Conservation (phyloP, 768 basidiomycete species). For the Naganishia vaughanmartiniae region DNA sequence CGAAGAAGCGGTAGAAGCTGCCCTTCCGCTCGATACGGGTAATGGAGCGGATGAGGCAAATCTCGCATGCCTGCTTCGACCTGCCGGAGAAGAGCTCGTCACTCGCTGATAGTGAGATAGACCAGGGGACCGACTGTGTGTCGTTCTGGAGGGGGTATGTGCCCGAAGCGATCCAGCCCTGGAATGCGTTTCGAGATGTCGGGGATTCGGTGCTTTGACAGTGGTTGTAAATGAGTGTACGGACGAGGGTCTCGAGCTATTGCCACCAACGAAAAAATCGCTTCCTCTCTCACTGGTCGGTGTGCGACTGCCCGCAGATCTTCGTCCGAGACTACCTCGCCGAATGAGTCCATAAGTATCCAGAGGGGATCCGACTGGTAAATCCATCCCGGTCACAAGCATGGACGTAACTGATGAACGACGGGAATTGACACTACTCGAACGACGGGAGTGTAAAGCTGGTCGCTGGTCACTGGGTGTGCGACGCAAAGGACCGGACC, state of each 20-base stretch:
- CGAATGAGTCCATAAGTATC: slow-evolving; percentile 53
- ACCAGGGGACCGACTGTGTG: slow-evolving; percentile 62
- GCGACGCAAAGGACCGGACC: slow-evolving; percentile 32
- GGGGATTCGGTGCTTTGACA: slow-evolving; percentile 40
- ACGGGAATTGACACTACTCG: slow-evolving; percentile 85
- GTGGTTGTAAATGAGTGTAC: slow-evolving; percentile 64
- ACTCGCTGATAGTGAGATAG: slow-evolving; percentile 74
- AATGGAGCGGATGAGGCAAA: slow-evolving; percentile 67
- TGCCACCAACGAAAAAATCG: slow-evolving; percentile 57
- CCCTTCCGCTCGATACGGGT: slow-evolving; percentile 63
- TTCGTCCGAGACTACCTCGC: slow-evolving; percentile 60
- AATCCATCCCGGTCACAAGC: slow-evolving; percentile 57
- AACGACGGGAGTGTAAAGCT: slow-evolving; percentile 76
- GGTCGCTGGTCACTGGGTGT: slow-evolving; percentile 62
- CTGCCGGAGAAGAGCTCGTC: slow-evolving; percentile 62
- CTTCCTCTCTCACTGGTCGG: slow-evolving; percentile 82
- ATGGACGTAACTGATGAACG: slow-evolving; percentile 63
- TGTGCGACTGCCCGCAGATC: slow-evolving; percentile 75
- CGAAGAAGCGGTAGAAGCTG: slow-evolving; percentile 74
- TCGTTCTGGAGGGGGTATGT: slow-evolving; percentile 61
- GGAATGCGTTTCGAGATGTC: slow-evolving; percentile 49
- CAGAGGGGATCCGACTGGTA: slow-evolving; percentile 53
- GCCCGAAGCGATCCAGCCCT: slow-evolving; percentile 77
- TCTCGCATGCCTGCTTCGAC: slow-evolving; percentile 43
- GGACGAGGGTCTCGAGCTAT: slow-evolving; percentile 71